Evolutionary conservation across 345 rosid species (phyloP).

Genomic region (Stellera chamaejasme): DNA sequence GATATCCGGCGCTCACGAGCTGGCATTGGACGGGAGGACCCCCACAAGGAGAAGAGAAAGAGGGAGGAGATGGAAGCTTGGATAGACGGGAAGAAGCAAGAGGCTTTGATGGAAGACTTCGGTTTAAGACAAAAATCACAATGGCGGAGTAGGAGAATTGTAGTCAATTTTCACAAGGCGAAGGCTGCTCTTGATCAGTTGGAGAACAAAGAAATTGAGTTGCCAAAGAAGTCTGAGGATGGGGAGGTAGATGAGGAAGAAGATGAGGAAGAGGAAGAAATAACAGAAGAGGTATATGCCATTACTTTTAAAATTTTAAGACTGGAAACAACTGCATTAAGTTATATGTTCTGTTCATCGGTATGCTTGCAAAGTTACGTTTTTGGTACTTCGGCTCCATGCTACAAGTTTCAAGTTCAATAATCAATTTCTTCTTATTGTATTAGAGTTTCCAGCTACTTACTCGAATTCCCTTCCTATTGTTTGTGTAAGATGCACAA

Average conservation of each 20-base stretch:
- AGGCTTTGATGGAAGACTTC: constrained; percentile 65
- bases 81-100: constrained; percentile 43
- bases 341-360: too few relatives aligned
- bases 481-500: too few relatives aligned
- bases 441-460: too few relatives aligned
- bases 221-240: constrained; percentile 50
- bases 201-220: constrained; percentile 62
- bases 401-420: too few relatives aligned
- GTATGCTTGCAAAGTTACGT: too few relatives aligned
- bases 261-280: constrained; percentile 62
- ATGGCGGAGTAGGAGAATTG: constrained; percentile 64
- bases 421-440: too few relatives aligned
- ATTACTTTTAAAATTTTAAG: too few relatives aligned
- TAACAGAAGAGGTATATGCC: constrained; percentile 61
- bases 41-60: constrained; percentile 72
- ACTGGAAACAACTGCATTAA: too few relatives aligned
- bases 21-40: constrained; percentile 83
- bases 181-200: constrained; percentile 86
- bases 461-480: too few relatives aligned
- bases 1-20: constrained; percentile 80
- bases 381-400: too few relatives aligned
- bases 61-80: constrained; percentile 57
- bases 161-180: constrained; percentile 63
- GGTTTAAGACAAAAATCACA: constrained; percentile 77
- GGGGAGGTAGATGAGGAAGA: constrained; percentile 41